Evolutionary conservation across 1,284 basidiomycete species (phyloP), one percentile per base, ranked within the genome.

Genomic region (Schizophyllum commune): DNA sequence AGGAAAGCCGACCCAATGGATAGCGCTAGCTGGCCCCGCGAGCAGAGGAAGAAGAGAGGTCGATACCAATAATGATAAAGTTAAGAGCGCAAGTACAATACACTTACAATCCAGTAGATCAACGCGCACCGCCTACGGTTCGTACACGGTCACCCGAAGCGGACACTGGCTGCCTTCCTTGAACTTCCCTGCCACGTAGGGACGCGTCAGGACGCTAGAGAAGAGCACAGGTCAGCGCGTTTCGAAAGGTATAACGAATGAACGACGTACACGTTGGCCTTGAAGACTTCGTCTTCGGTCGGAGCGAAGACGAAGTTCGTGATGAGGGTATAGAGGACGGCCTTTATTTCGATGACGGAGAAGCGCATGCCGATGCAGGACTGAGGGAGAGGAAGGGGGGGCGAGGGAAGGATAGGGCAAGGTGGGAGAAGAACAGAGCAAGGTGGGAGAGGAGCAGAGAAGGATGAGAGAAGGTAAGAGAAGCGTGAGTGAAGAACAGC

Each of bases 321-420:
- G 55, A 92, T 65, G 27, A 92, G 77, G 55, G 85, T 79, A 67
- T 83, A 91, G 13, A 91, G 68, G 68, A 92, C 86, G 1, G 81
- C 80, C 73, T 92, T 92, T 67, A 91, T 87, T 73, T 92, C 89
- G 61, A 91, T 87, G 69, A 90, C 75, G 13, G 90, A 88, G 70
- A 92, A 90, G 32, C 84, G 82, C 74, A 88, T 77, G 2, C 91
- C 91, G 58, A 91, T 89, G 69, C 90, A 92, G 1, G 89, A 85
- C 90, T 92, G 59, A 56, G 60, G 56, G 56, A 27, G 27, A 5
- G 27, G 27, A 27, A 27, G 33, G 20, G 17, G 20, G 17, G 27
- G 27, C 5, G 2, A 27, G 27, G 27, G 27, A 27, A 5, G 27
- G 27, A 27, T 27, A 27, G 27, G n/a, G n/a, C n/a, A n/a, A n/a